Conservation (phyloP, 2,329 filamentous ascomycete species). For the Colletotrichum caudatum region DNA sequence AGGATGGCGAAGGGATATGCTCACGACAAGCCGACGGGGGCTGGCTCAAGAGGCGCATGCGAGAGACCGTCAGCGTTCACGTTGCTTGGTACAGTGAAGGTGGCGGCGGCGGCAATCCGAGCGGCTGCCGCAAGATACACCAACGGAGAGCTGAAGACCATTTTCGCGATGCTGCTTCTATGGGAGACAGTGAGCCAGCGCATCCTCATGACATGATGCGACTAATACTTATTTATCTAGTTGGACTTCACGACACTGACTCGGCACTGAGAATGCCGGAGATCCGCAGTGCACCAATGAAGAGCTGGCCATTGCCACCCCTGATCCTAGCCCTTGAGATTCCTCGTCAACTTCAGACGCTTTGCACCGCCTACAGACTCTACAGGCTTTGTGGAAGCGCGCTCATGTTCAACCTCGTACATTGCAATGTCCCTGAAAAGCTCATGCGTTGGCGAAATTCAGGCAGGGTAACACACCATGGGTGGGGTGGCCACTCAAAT, state of each 20-base stretch:
- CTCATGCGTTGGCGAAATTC: too few species aligned
- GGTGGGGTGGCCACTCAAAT: too few species aligned
- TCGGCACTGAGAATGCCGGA: not conserved
- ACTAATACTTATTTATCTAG: too few species aligned
- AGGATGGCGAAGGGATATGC: not conserved
- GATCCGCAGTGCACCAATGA: not conserved
- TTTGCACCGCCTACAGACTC: too few species aligned
- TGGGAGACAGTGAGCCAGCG: not conserved
- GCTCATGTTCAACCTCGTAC: not conserved
- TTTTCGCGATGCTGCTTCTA: not conserved
- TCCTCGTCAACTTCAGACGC: too few species aligned
- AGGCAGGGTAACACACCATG: too few species aligned
- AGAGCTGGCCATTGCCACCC: not conserved
- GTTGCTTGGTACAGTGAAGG: slow-evolving; percentile 20
- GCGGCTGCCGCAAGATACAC: slow-evolving; percentile 2
- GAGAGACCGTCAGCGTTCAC: slow-evolving; percentile 19
- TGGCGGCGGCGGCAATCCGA: slow-evolving; percentile 13
- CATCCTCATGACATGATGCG: too few species aligned
- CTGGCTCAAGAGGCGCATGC: slow-evolving; percentile 26
- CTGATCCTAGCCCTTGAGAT: not conserved
- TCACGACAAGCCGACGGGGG: slow-evolving; percentile 33
- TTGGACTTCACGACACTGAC: too few species aligned
- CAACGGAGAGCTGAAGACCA: not conserved
- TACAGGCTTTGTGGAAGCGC: too few species aligned
- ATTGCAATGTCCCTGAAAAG: too few species aligned